Base-by-base conservation (phyloP, 345 rosid genomes). In the Boechera stricta region DNA sequence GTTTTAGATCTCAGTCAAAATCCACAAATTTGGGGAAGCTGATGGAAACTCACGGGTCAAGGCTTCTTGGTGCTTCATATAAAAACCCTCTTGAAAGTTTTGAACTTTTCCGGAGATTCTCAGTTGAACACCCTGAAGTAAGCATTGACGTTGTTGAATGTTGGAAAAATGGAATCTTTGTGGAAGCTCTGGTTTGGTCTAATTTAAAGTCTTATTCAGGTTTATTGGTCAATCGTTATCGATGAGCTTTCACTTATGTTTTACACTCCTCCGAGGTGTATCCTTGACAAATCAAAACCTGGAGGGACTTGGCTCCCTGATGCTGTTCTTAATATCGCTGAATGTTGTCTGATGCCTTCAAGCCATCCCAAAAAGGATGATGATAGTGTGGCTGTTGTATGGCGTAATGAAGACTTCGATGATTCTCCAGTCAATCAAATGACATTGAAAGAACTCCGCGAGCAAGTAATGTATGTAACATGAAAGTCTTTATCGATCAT, bases 261-360 rank as follows among this genome's bases (percentile, higher is more conserved):
- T 80, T 86, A 3, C 28, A 64, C 81, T 76, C 75, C 83, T 7
- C 97, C 98, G 3, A 87, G 77, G 32, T 85, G 91, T 79, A 92
- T 92, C 63, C 82, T 92, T n/a, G 91, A 89, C 67, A 77, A 81
- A 66, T 86, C 87, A 33, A 89, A 77, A 67, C 87, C 55, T 13
- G 81, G 71, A 21, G 93, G 97, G 71, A 79, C 83, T 13, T 94
- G 98, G 97, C 89, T 94, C 73, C 97, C 97, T 0, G 93, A 86
- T 57, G 64, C 95, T 1, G 86, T 83, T 67, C 61, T 92, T 35
- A 94, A 94, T 60, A 89, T 91, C 31, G 86, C 97, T 15, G 97
- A 92, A 61, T 92, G 91, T 79, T 94, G 94, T 80, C 76, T 94
- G 77, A 81, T 75, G 32, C 89, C 98, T 36, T 62, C 80, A 5